phyloP scores from a whole-genome alignment of 1,284 basidiomycete genomes.

The Coriolopsis trogii region DNA sequence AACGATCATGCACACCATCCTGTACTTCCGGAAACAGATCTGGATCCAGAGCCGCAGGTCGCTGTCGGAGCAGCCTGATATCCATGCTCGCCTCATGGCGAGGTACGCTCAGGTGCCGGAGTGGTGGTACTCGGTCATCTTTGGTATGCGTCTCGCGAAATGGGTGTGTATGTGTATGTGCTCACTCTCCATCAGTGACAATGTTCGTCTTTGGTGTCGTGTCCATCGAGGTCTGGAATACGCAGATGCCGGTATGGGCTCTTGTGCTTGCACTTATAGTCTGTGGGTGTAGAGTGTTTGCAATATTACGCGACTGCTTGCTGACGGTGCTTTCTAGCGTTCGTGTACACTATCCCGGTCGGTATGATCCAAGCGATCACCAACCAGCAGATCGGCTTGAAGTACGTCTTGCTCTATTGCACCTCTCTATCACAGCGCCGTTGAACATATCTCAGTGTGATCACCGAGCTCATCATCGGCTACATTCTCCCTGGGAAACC shows the following conservation, averaged over 20 bases:
- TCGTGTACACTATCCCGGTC: slow-evolving; percentile 53
- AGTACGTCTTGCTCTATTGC: slow-evolving; percentile 23
- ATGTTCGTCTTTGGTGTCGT: slow-evolving; percentile 67
- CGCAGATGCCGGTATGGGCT: slow-evolving; percentile 68
- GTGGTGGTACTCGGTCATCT: slow-evolving; percentile 57
- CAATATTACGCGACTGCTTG: neutral
- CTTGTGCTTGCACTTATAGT: slow-evolving; percentile 45
- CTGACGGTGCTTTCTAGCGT: slow-evolving; percentile 23
- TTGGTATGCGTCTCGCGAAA: slow-evolving; percentile 42
- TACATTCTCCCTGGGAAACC: slow-evolving; percentile 52
- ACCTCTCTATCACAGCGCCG: too few relatives aligned
- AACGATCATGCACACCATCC: slow-evolving; percentile 57
- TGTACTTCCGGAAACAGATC: slow-evolving; percentile 64
- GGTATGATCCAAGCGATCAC: slow-evolving; percentile 59
- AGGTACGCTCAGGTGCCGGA: slow-evolving; percentile 63
- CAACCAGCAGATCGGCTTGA: slow-evolving; percentile 53
- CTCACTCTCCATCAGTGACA: slow-evolving; percentile 30
- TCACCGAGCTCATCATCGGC: slow-evolving; percentile 54
- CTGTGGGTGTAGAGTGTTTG: slow-evolving; percentile 26
- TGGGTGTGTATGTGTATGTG: slow-evolving; percentile 27
- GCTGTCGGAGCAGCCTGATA: slow-evolving; percentile 60
- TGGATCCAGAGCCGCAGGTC: slow-evolving; percentile 47
- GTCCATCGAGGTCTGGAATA: slow-evolving; percentile 69
- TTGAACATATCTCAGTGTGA: slow-evolving; percentile 33
- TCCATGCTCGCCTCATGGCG: slow-evolving; percentile 63